Percentiles rank a stretch among this genome's conserved stretches.
These are phyloP conservation scores for Tricholoma sp. DNA, from an alignment of 768 basidiomycete genomes.

Conservation along the genomic window DNA sequence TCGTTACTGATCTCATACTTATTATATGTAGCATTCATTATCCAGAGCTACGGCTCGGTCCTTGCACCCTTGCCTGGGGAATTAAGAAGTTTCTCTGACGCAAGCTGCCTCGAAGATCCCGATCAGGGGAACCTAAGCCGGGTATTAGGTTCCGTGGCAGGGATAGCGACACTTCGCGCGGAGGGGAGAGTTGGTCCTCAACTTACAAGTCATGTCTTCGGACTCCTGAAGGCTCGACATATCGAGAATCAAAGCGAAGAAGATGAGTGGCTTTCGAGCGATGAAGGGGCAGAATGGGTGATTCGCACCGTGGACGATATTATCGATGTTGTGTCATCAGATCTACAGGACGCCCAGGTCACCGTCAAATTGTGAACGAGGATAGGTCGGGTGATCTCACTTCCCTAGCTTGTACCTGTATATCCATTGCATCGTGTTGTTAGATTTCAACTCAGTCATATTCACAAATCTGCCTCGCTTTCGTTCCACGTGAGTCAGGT, in stretches of 20 bases:
- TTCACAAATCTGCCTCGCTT: conserved; percentile 26
- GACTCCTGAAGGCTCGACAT: conserved; percentile 78
- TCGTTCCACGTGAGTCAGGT: conserved; percentile 29
- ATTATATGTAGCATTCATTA: conserved; percentile 64
- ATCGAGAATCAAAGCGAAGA: conserved; percentile 56
- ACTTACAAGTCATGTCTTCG: conserved; percentile 83
- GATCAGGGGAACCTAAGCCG: conserved; percentile 84
- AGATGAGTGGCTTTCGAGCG: conserved; percentile 76
- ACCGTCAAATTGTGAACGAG: conserved; percentile 56
- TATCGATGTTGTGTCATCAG: conserved; percentile 63
- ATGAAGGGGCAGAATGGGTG: conserved; percentile 89
- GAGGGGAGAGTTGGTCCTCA: conserved; percentile 85
- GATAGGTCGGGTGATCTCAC: conserved; percentile 33
- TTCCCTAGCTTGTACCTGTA: conserved; percentile 27
- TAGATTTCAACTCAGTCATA: conserved; percentile 26
- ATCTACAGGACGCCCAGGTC: conserved; percentile 35
- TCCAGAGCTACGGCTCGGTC: conserved; percentile 78
- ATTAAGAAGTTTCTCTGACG: conserved; percentile 36
- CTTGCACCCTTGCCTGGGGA: conserved; percentile 69
- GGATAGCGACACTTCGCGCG: conserved; percentile 78
- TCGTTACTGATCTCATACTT: conserved; percentile 17
- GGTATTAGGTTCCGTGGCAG: conserved; percentile 78
- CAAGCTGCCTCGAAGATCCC: conserved; percentile 37
- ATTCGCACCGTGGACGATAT: conserved; percentile 78
- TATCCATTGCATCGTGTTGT: conserved; percentile 35